Conservation (phyloP, 768 basidiomycete species). For the Tulasnella sp. region DNA sequence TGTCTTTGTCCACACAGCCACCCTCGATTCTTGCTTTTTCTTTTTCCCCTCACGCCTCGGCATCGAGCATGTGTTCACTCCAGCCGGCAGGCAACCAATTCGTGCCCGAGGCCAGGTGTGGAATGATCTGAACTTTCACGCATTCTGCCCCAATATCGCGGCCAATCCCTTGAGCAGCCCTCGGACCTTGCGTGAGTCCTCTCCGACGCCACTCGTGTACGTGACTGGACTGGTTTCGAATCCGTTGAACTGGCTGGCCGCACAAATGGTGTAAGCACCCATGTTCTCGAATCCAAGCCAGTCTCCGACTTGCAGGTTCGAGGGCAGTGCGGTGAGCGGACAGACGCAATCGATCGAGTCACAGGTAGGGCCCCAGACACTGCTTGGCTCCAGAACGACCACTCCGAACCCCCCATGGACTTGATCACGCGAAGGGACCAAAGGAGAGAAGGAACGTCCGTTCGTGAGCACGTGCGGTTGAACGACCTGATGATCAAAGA, state of each 20-base stretch:
- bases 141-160: background rate
- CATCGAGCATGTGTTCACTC: too few relatives aligned
- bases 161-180: constrained; percentile 37
- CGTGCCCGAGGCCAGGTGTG: too few relatives aligned
- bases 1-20: too few relatives aligned
- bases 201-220: constrained; percentile 50
- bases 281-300: constrained; percentile 98
- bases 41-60: too few relatives aligned
- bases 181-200: constrained; percentile 39
- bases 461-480: constrained; percentile 53
- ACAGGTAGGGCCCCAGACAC: constrained; percentile 98
- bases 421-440: background rate
- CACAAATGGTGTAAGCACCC: constrained; percentile 98
- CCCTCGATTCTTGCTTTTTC: too few relatives aligned
- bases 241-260: constrained; percentile 92
- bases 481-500: constrained; percentile 94
- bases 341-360: constrained; percentile 94
- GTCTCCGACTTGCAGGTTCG: constrained; percentile 74
- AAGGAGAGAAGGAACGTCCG: constrained; percentile 18
- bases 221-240: constrained; percentile 70
- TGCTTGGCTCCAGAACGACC: constrained; percentile 36
- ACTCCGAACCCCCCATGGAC: background rate
- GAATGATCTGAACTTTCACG: too few relatives aligned
- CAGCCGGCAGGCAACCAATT: too few relatives aligned
- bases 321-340: constrained; percentile 48